These are phyloP conservation scores for Macrocybe gigantea DNA, from an alignment of 768 basidiomycete genomes.

Conservation along the genomic window DNA sequence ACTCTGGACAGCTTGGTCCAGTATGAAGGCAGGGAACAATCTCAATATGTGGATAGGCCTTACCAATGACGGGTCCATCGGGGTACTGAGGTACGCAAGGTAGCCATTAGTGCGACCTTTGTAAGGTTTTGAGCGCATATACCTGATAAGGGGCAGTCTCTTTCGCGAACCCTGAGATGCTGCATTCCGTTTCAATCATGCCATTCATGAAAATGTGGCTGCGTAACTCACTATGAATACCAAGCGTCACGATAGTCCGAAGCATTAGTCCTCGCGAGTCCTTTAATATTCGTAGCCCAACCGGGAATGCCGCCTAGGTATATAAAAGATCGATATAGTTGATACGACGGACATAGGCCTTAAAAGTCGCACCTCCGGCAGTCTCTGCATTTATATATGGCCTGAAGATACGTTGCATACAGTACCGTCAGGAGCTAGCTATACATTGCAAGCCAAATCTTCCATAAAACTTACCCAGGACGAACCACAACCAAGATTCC, in stretches of 20 bases:
- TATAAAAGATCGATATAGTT: background rate
- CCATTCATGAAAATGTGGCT: conserved; percentile 13
- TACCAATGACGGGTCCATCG: conserved; percentile 37
- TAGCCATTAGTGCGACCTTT: background rate
- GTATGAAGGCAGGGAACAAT: background rate
- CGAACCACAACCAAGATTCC: conserved; percentile 64
- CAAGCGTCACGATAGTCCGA: conserved; percentile 52
- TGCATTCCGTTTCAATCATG: too few relatives aligned
- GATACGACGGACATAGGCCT: background rate
- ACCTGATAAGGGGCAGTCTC: conserved; percentile 27
- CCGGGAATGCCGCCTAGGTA: conserved; percentile 36
- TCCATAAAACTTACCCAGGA: conserved; percentile 41
- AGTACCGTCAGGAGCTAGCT: too few relatives aligned
- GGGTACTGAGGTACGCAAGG: conserved; percentile 25
- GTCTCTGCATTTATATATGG: conserved; percentile 62
- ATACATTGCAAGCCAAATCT: too few relatives aligned
- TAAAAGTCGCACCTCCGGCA: conserved; percentile 41
- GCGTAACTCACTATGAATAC: conserved; percentile 28
- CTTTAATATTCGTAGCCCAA: conserved; percentile 41
- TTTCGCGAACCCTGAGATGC: conserved; percentile 15
- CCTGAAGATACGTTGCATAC: conserved; percentile 6
- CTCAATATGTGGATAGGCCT: background rate
- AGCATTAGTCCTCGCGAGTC: conserved; percentile 55
- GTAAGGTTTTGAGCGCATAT: conserved; percentile 11
- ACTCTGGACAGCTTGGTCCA: conserved; percentile 26